Conservation (phyloP, 1,139 yeast species). For the Kazachstania sp. region DNA sequence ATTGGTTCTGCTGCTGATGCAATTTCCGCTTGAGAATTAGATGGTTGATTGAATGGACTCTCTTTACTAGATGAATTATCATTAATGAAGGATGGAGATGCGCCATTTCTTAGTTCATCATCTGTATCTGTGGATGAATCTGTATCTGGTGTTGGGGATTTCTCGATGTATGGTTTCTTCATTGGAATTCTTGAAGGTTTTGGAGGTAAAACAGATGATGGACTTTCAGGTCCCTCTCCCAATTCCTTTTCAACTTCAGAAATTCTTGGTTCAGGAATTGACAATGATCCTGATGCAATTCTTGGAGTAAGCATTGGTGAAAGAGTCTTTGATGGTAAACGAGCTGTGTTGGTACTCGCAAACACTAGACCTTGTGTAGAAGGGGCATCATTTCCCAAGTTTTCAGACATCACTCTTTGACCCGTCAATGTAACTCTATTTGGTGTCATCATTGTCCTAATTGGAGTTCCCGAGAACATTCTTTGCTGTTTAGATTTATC, state of each 20-base stretch:
- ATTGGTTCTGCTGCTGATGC: background rate
- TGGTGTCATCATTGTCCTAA: constrained; percentile 26
- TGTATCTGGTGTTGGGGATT: constrained; percentile 4
- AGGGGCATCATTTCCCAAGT: constrained; percentile 6
- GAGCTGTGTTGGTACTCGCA: constrained; percentile 5
- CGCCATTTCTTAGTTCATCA: constrained; percentile 2
- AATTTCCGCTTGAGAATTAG: background rate
- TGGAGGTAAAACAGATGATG: constrained; percentile 28
- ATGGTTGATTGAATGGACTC: constrained; percentile 9
- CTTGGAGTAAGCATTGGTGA: constrained; percentile 29
- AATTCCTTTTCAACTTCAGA: constrained; percentile 33
- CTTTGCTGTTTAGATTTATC: constrained; percentile 31
- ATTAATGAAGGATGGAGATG: constrained; percentile 5
- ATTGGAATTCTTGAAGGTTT: constrained; percentile 30
- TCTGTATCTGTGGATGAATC: constrained; percentile 7
- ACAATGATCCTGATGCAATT: constrained; percentile 62
- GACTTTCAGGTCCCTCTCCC: constrained; percentile 31
- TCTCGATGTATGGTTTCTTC: constrained; percentile 25
- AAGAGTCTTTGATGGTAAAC: constrained; percentile 1
- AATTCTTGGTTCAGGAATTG: constrained; percentile 36
- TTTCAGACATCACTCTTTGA: constrained; percentile 28
- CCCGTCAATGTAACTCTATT: constrained; percentile 29
- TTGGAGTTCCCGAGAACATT: constrained; percentile 26
- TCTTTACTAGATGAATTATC: constrained; percentile 1
- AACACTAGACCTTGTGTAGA: constrained; percentile 9